Base-by-base conservation (phyloP, 139 green algal species). In the Chlorella sp. region DNA sequence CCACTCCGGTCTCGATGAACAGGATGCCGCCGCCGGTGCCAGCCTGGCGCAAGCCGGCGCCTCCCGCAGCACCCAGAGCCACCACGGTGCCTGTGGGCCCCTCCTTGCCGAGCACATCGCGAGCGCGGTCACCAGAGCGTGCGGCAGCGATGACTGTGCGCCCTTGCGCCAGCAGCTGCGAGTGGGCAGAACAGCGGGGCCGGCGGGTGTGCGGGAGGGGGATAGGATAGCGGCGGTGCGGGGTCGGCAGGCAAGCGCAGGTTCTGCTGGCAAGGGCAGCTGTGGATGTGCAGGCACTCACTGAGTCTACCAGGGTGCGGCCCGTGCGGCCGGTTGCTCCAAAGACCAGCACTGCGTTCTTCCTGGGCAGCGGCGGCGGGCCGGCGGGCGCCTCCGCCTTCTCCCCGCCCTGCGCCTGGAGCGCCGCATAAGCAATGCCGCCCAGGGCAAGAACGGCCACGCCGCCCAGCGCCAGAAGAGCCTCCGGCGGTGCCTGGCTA, bases 311-410 rank as follows among this genome's bases (percentile, higher is more conserved):
- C 4, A 98, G 81, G 22, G 88, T 68, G 21, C 93, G 88, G 1
- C 97, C 97, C 61, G 95, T 81, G 22, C 95, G 93, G 42, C 97
- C 97, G 12, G 92, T 95, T 7, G 94, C 93, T 18, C 97, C 97
- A 81, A 99, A 94, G 24, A 99, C 96, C 15, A 99, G 89, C 60
- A 98, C 94, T 0, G 96, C 96, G 87, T 97, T 93, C 83, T 97
- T 81, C 0, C 95, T 91, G 1, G 86, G 90, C 34, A 91, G 87
- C 39, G 37, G 42, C 32, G n/a, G 42, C 19, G 42, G 19, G 7
- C 18, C 85, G 5, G 19, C 71, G 9, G 21, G 18, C 34, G 42
- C 32, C 4, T 30, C 85, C 0, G n/a, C n/a, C 68, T 2, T 18
- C n/a, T 57, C 42, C 22, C 69, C 69, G 32, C 53, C 16, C 42